Conservation (phyloP, 352 stramenopile species). For the Saprolegnia parasitica region DNA sequence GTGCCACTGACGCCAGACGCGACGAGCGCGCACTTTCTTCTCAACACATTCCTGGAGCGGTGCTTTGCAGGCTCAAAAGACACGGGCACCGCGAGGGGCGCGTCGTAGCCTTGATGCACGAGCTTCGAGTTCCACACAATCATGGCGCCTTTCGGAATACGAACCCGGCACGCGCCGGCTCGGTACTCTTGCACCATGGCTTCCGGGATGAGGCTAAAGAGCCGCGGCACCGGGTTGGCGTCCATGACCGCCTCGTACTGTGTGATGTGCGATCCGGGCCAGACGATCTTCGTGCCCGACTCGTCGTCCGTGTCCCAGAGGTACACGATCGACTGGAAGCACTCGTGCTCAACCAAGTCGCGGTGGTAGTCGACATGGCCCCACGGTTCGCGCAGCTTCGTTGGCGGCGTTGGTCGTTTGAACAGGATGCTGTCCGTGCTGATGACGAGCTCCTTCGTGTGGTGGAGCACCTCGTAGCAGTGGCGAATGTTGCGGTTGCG, state of each 20-base stretch:
- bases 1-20: background rate
- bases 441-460: background rate
- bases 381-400: background rate
- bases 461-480: background rate
- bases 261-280: background rate
- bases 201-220: background rate
- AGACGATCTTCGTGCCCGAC: conserved; percentile 6
- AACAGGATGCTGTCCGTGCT: conserved; percentile 2
- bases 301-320: background rate
- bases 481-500: conserved; percentile 1
- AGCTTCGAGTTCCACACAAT: conserved; percentile 3
- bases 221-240: background rate
- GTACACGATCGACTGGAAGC: conserved; percentile 15
- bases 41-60: background rate
- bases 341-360: background rate
- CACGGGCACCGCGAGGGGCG: background rate
- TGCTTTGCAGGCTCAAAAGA: background rate
- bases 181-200: background rate
- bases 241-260: conserved; percentile 9
- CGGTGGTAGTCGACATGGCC: conserved; percentile 12
- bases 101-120: background rate
- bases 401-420: background rate
- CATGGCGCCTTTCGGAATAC: conserved; percentile 1
- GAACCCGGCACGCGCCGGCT: background rate
- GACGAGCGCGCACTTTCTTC: background rate